Evolutionary conservation across 352 stramenopile species (phyloP), one percentile per base, ranked within the genome.

Genomic region (Pythium chondricola): DNA sequence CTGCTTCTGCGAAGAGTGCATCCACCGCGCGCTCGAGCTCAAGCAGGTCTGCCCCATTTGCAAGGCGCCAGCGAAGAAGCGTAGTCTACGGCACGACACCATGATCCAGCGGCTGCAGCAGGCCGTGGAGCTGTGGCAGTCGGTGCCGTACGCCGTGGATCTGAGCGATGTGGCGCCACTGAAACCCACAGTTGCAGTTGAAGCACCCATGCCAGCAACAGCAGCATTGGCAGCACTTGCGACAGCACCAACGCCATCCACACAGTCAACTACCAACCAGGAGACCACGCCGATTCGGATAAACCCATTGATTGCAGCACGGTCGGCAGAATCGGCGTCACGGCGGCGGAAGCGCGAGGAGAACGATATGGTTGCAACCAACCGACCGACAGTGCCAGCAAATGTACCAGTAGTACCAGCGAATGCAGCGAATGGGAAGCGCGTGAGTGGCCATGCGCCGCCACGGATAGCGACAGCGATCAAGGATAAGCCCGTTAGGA

Each of bases 1-100:
- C 65, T 90, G 74, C 58, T 94, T 92, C 59, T 94, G 83, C 45
- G 74, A 90, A 48, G 77, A 89, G 49, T 94, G 83, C 62, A 94
- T 94, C 62, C 69, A 89, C 53, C 78, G 78, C 43, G 76, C 80
- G 33, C 61, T 94, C 13, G 74, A 88, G 55, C 74, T 92, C 55
- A 89, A 88, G 55, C 48, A 72, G 16, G 48, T 74, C 39, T 94
- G 83, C 39, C 83, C 83, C 6, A 91, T 94, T 46, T 94, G 83
- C 69, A 94, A 92, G 63, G 60, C 74, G 40, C 72, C 76, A 7
- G 74, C 76, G 38, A 89, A 84, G 42, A 94, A 92, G 67, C 74
- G 83, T 31, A 65, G 61, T 30, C 49, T 94, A 42, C 80, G 83
- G 6, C 74, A 81, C 43, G 83, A 94, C 50, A 69, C 74, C 16